A percentile compares a stretch with the other conserved stretches of the same genome.
These are phyloP conservation scores for Asterionellopsis glacialis DNA, from an alignment of 108 stramenopile species.

Conservation along the genomic window DNA sequence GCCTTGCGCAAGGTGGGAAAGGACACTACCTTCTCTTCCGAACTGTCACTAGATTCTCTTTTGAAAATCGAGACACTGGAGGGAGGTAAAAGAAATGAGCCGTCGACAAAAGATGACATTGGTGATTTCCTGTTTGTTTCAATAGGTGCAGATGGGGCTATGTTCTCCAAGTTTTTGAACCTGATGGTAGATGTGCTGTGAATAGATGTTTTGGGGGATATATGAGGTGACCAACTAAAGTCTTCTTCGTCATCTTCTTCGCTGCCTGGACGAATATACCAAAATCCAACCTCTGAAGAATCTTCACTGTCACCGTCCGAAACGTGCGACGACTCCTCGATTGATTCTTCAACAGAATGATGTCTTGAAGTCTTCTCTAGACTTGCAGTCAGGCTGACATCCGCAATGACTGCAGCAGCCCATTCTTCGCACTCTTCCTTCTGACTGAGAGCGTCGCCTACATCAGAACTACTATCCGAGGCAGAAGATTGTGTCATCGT, in stretches of 20 bases:
- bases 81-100: background rate
- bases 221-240: conserved; percentile 13
- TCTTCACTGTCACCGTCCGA: conserved; percentile 8
- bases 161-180: background rate
- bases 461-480: conserved; percentile 63
- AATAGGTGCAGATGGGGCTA: background rate
- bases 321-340: conserved; percentile 28
- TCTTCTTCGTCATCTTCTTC: conserved; percentile 26
- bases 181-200: background rate
- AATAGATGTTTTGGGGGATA: conserved; percentile 3
- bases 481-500: conserved; percentile 60
- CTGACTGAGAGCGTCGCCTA: conserved; percentile 28
- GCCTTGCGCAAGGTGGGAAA: background rate
- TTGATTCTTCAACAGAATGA: conserved; percentile 26
- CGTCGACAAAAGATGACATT: background rate
- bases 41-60: background rate
- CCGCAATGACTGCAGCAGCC: conserved; percentile 63
- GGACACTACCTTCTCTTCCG: background rate
- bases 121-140: background rate
- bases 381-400: conserved; percentile 19
- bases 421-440: conserved; percentile 70
- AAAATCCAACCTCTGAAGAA: conserved; percentile 28
- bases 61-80: conserved; percentile 13
- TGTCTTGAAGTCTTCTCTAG: conserved; percentile 14
- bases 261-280: conserved; percentile 41